Evolutionary conservation across 305 asterid species (phyloP), one percentile per base, ranked within the genome.

Genomic region (Euphrasia arctica): DNA sequence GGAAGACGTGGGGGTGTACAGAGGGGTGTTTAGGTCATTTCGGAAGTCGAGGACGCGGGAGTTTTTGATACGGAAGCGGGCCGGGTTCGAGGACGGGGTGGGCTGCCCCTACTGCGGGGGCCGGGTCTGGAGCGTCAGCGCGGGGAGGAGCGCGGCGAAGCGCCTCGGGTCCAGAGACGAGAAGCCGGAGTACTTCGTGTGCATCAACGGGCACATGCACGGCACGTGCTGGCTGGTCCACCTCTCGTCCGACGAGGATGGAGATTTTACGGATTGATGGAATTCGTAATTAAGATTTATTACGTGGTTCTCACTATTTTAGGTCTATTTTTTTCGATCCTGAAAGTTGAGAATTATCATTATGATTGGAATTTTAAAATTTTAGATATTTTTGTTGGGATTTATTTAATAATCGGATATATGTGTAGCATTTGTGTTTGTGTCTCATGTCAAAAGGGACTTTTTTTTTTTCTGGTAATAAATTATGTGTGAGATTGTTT

Each of bases 71-170:
- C 22, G 71, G 29, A 68, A 75, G 57, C 83, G 63, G 58, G 85
- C 72, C 58, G 77, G 66, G 58, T 77, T 85, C 10, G 95, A 82
- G 71, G 85, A 68, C 0, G 70, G 56, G 49, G 47, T 79, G 42
- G 60, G 87, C 61, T 90, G 95, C 54, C 90, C 95, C 9, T 90
- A 82, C 47, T 87, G 92, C 47, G 89, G 86, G 52, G 76, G 83
- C 18, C 75, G 95, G 0, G 78, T 85, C 11, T 90, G 95, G 97
- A 87, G 95, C 71, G 85, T 87, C 92, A 78, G 87, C 36, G 83
- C 90, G 1, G 62, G 75, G 75, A 79, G 14, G 73, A 79, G 72
- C 65, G 95, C 90, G 12, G 86, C 86, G 1, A 65, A 89, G 31
- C 72, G 94, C 66, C 80, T 90, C n/a, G 95, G 87, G 4, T 77